These are phyloP conservation scores for Umbelopsis sp. DNA, from an alignment of 371 early-diverging fungal species.

Conservation along the genomic window DNA sequence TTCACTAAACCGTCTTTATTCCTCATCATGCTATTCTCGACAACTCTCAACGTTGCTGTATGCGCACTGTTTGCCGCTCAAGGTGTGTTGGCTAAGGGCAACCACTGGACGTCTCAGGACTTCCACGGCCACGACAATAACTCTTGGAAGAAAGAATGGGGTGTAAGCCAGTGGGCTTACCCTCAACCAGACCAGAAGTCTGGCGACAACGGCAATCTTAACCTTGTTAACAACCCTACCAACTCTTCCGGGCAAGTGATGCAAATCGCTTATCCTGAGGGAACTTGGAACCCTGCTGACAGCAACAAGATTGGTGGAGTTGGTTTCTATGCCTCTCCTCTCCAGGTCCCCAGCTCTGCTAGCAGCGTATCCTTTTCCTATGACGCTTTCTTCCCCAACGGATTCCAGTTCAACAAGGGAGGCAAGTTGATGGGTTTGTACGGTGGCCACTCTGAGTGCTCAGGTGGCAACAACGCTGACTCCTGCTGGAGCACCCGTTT, in stretches of 20 bases:
- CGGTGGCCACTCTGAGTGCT: constrained; percentile 34
- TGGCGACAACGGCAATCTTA: constrained; percentile 22
- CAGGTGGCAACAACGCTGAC: constrained; percentile 45
- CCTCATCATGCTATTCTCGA: background rate
- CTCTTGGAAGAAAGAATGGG: constrained; percentile 12
- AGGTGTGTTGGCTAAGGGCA: background rate
- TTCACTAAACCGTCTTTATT: background rate
- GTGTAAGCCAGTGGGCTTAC: background rate
- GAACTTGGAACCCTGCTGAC: constrained; percentile 44
- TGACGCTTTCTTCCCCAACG: constrained; percentile 8
- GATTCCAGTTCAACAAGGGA: constrained; percentile 18
- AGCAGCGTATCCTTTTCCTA: background rate
- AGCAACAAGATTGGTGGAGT: constrained; percentile 44
- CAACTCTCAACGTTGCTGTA: background rate
- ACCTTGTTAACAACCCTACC: constrained; percentile 30
- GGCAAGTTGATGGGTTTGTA: constrained; percentile 46
- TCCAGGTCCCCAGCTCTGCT: constrained; percentile 34
- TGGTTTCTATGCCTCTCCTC: constrained; percentile 54
- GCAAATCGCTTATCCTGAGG: constrained; percentile 45
- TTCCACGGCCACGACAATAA: background rate
- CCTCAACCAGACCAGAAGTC: constrained; percentile 3
- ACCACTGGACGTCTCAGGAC: background rate
- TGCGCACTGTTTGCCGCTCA: constrained; percentile 2
- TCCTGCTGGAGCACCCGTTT: constrained; percentile 55
- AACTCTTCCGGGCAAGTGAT: constrained; percentile 35